Percentiles rank a stretch among this genome's conserved stretches.
These are phyloP conservation scores for Pycnococcus provasolii DNA, from an alignment of 139 green algal species.

Conservation along the genomic window DNA sequence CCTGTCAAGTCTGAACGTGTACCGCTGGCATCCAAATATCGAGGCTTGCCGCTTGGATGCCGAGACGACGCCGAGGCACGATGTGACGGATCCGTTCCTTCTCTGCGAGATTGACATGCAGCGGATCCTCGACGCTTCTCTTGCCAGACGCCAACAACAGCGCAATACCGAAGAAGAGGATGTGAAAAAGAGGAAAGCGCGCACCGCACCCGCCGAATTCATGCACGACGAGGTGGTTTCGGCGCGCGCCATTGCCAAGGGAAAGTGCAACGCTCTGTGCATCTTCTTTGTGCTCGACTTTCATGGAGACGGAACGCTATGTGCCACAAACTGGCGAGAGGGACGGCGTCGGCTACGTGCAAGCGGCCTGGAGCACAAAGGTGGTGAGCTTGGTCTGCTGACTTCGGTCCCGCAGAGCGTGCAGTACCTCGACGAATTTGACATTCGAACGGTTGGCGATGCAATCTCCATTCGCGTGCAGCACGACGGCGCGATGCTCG, in stretches of 20 bases:
- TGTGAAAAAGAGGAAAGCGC: neutral
- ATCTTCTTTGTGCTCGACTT: conserved; percentile 31
- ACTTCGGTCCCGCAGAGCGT: conserved; percentile 35
- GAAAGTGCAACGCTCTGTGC: conserved; percentile 25
- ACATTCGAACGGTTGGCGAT: conserved; percentile 15
- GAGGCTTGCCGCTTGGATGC: conserved; percentile 17
- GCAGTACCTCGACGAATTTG: conserved; percentile 42
- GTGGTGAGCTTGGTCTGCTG: neutral
- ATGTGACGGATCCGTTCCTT: conserved; percentile 40
- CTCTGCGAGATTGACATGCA: conserved; percentile 46
- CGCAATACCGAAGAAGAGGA: neutral
- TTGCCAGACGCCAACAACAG: neutral
- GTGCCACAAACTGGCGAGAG: neutral
- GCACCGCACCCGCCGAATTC: conserved; percentile 10
- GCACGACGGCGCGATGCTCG: conserved; percentile 36
- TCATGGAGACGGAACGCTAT: neutral
- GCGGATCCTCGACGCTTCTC: neutral
- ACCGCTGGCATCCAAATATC: conserved; percentile 51
- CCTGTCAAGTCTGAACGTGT: conserved; percentile 47
- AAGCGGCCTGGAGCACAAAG: neutral
- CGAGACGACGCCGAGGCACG: conserved; percentile 2
- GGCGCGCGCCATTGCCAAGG: conserved; percentile 19
- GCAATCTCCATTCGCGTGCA: conserved; percentile 29
- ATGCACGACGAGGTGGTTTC: conserved; percentile 31
- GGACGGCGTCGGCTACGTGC: neutral